Base-by-base conservation (phyloP, 345 rosid species). In the Barbarea vulgaris region DNA sequence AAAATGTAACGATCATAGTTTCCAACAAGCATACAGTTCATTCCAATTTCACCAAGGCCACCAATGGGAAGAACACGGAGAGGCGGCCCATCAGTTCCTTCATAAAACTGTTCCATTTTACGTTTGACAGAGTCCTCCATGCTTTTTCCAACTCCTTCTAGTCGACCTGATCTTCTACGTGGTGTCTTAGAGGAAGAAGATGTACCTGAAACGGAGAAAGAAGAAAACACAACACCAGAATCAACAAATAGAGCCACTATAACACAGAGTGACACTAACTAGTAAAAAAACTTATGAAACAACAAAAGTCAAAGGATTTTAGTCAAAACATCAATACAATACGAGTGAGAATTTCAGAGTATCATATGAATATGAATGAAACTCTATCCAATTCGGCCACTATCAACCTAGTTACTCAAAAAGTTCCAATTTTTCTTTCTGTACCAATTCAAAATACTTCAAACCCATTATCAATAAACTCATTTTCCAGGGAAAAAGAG, bases 1-100 rank as follows among this genome's bases (percentile, higher is more conserved):
- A 95, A 75, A 68, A 95, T 90, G 81, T 95, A 95, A 37, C 97
- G 93, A 78, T 95, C 99, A 69, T 80, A 84, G 75, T 95, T 84
- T 66, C 99, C 99, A 69, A 95, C 97, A 76, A 95, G 97, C 99
- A 95, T 95, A 83, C 99, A 95, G 65, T 95, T 95, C 99, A 95
- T 95, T 72, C 99, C 99, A 70, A 92, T 95, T 84, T 92, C 99
- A 70, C 99, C 99, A 55, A 95, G 87, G 7, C 99, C 99, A 28
- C 99, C 99, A 47, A 95, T 90, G 4, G 99, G 99, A 81, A 95
- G 88, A 48, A 92, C 83, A 61, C 99, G 97, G 19, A 95, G 88
- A 1, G 99, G 99, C 14, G 99, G 99, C 4, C 99, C 99, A 81
- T 75, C 77, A 28, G 88, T 65, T 14, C 99, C 99, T 83, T 95